Evolutionary conservation across 768 basidiomycete species (phyloP).

Genomic region (Leccinellum rugosiceps): DNA sequence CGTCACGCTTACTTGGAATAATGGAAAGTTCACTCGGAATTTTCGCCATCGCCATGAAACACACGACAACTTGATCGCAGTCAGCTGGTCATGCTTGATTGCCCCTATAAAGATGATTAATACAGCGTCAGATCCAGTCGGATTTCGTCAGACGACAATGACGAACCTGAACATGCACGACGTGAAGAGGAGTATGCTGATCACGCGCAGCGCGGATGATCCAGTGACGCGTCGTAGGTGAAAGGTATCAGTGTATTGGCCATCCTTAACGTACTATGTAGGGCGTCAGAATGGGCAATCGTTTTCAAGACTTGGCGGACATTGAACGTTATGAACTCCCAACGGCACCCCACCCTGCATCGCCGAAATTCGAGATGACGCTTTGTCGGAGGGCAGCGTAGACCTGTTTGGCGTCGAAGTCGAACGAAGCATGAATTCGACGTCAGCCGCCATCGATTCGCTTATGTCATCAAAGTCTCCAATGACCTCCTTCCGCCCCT

Average conservation of each 20-base stretch:
- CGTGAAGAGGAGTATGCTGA: constrained; percentile 69
- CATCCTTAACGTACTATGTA: constrained; percentile 27
- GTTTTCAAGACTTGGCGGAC: constrained; percentile 51
- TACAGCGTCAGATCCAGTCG: not conserved
- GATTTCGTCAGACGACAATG: not conserved
- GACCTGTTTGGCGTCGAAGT: constrained; percentile 63
- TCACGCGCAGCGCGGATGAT: constrained; percentile 86
- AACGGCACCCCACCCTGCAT: constrained; percentile 83
- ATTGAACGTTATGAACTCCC: constrained; percentile 68
- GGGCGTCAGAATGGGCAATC: not conserved
- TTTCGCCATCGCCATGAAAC: constrained; percentile 47
- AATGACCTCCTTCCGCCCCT: constrained; percentile 13
- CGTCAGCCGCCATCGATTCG: too few species aligned
- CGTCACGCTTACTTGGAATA: not conserved
- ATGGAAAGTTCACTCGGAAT: constrained; percentile 42
- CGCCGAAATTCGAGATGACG: constrained; percentile 72
- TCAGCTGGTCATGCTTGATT: constrained; percentile 79
- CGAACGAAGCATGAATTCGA: too few species aligned
- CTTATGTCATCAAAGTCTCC: constrained; percentile 16
- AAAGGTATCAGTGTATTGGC: constrained; percentile 93
- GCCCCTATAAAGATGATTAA: constrained; percentile 52
- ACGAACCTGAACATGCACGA: constrained; percentile 75
- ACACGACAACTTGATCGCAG: too few species aligned
- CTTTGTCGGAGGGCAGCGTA: constrained; percentile 69
- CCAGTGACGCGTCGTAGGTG: constrained; percentile 76